Evolutionary conservation across 805 yeast species (phyloP), one percentile per base, ranked within the genome.

Genomic region (Candida insectorum): DNA sequence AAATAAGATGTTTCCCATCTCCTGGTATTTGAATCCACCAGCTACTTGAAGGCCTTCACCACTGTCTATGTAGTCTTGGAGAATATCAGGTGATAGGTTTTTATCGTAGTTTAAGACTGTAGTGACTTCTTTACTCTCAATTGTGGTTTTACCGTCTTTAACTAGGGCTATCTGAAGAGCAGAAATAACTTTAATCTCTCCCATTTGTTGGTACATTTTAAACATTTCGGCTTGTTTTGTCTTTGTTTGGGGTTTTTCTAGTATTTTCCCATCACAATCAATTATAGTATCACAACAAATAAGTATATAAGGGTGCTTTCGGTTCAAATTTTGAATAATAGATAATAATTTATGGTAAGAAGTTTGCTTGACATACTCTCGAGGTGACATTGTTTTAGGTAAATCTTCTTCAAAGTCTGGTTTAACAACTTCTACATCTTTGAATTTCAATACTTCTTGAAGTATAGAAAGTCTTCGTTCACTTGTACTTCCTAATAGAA

Each of bases 11-110:
- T 83, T 78, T 2, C 94, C 93, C 7, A 55, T 52, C 0, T 81
- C 85, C 58, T 91, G 97, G 39, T 83, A 79, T 47, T 79, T 79
- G 61, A 85, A 89, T 1, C 98, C 98, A 5, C 97, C 98, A 2
- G 97, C 96, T 1, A 85, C 97, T 30, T 72, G 71, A 6, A 68
- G 36, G 1, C 93, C 97, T 53, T 91, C 97, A 15, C 72, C 81
- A 2, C 79, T 61, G 2, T 69, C 69, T 8, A 84, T 81, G 54
- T 91, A 91, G 11, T 67, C 62, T 16, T 71, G 50, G 4, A 91
- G 49, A 24, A 80, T 64, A n/a, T 66, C 75, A 43, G 76, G 77
- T 1, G 78, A 67, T 10, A 79, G 57, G 1, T 51, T 37, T 6
- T 59, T 42, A 28, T 47, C 56, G 28, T 79, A 65, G 36, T 76